phyloP scores from a whole-genome alignment of 805 yeast species.

The Candida pini region DNA sequence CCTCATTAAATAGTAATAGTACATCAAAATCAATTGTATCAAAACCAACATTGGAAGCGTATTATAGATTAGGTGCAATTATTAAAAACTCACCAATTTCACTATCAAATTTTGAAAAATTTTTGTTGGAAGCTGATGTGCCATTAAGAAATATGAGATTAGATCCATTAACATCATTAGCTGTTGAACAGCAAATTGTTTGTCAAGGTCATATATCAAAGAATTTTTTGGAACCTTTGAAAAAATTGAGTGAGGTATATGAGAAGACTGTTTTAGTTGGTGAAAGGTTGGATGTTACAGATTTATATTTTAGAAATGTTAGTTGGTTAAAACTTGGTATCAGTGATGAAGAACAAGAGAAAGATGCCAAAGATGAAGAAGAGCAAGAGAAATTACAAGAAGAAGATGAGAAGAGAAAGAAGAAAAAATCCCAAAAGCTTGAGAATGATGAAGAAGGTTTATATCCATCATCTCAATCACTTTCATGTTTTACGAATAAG shows the following conservation, averaged over 20 bases:
- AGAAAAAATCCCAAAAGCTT: neutral
- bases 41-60: conserved; percentile 47
- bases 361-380: conserved; percentile 8
- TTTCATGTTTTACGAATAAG: conserved; percentile 19
- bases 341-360: conserved; percentile 10
- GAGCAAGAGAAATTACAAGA: conserved; percentile 20
- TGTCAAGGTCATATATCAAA: conserved; percentile 56
- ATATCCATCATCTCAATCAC: conserved; percentile 1
- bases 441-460: neutral
- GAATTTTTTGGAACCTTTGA: conserved; percentile 30
- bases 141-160: conserved; percentile 31
- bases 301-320: conserved; percentile 57
- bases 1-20: conserved; percentile 6
- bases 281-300: conserved; percentile 44
- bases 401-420: conserved; percentile 1
- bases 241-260: conserved; percentile 44
- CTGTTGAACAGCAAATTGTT: conserved; percentile 55
- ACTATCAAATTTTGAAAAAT: conserved; percentile 52
- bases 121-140: conserved; percentile 52
- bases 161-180: conserved; percentile 37
- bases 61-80: conserved; percentile 43
- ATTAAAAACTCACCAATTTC: conserved; percentile 49
- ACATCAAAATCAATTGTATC: conserved; percentile 18
- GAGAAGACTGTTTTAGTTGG: conserved; percentile 31
- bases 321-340: conserved; percentile 50